These are phyloP conservation scores for Pichia californica DNA, from an alignment of 805 yeast genomes.

Conservation along the genomic window DNA sequence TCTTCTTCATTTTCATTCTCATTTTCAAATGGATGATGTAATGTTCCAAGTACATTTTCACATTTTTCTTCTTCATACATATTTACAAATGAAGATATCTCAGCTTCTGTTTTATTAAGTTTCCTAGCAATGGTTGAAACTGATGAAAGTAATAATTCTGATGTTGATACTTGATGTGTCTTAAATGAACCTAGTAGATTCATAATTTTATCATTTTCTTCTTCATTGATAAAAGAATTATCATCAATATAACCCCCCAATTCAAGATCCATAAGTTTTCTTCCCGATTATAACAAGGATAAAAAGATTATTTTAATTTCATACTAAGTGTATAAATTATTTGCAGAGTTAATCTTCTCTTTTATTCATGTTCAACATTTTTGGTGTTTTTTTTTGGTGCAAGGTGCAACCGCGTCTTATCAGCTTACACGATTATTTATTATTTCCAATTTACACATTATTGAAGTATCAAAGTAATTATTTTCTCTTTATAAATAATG, in stretches of 20 bases:
- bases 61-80: conserved; percentile 11
- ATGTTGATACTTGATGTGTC: conserved; percentile 29
- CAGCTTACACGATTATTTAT: too few relatives aligned
- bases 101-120: conserved; percentile 29
- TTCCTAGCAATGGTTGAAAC: conserved; percentile 29
- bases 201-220: conserved; percentile 26
- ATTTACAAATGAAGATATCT: conserved; percentile 19
- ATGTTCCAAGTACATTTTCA: neutral
- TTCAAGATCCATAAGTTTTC: conserved; percentile 10
- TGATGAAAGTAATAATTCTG: conserved; percentile 37
- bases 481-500: too few relatives aligned
- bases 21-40: neutral
- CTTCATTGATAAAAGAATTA: conserved; percentile 15
- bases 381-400: too few relatives aligned
- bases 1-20: neutral
- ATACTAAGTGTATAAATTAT: too few relatives aligned
- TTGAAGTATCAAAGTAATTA: too few relatives aligned
- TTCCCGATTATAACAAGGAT: too few relatives aligned
- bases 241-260: too few relatives aligned
- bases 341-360: too few relatives aligned
- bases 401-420: too few relatives aligned
- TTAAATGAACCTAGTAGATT: conserved; percentile 26
- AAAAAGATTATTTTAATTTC: too few relatives aligned
- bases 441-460: too few relatives aligned
- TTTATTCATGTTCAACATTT: too few relatives aligned